Evolutionary conservation across 352 stramenopile species (phyloP).

Genomic region (Phytophthora kernoviae): DNA sequence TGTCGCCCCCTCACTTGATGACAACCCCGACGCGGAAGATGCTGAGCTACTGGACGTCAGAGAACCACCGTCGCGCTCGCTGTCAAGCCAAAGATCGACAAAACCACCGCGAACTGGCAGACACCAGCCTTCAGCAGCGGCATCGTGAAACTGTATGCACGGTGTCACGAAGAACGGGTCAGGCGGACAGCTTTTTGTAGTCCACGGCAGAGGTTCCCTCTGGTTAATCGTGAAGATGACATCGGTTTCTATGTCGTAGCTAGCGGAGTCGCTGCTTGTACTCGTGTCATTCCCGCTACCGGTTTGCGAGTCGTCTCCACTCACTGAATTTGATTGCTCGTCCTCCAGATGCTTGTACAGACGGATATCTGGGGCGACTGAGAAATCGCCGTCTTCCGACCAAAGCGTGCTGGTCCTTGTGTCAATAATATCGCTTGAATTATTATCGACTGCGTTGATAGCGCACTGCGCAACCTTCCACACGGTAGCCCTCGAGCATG

Average conservation of each 20-base stretch:
- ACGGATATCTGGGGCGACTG: slow-evolving; percentile 34
- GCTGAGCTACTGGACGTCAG: slow-evolving; percentile 3
- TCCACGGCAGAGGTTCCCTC: slow-evolving; percentile 13
- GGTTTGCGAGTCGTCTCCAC: slow-evolving; percentile 9
- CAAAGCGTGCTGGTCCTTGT: slow-evolving; percentile 36
- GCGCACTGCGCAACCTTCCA: slow-evolving; percentile 36
- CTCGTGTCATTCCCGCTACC: slow-evolving; percentile 7
- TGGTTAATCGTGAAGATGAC: slow-evolving; percentile 61
- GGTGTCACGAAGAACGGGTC: slow-evolving; percentile 52
- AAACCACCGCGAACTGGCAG: slow-evolving; percentile 32
- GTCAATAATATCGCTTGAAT: slow-evolving; percentile 24
- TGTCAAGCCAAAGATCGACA: slow-evolving; percentile 51
- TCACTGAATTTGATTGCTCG: slow-evolving; percentile 2
- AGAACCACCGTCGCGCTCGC: slow-evolving; percentile 14
- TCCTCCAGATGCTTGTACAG: slow-evolving; percentile 37
- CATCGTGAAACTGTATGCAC: slow-evolving; percentile 27
- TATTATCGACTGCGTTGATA: slow-evolving; percentile 25
- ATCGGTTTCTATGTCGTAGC: slow-evolving; percentile 2
- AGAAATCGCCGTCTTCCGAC: slow-evolving; percentile 42
- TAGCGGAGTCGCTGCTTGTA: background rate
- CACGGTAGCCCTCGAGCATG: slow-evolving; percentile 34
- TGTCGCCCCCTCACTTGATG: background rate
- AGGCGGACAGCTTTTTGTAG: slow-evolving; percentile 31
- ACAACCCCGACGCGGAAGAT: slow-evolving; percentile 2
- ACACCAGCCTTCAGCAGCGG: slow-evolving; percentile 37